A percentile compares a stretch with the other conserved stretches of the same genome.
Conservation (phyloP, 2,329 filamentous ascomycete genomes). For the Microsporum audouinii region DNA sequence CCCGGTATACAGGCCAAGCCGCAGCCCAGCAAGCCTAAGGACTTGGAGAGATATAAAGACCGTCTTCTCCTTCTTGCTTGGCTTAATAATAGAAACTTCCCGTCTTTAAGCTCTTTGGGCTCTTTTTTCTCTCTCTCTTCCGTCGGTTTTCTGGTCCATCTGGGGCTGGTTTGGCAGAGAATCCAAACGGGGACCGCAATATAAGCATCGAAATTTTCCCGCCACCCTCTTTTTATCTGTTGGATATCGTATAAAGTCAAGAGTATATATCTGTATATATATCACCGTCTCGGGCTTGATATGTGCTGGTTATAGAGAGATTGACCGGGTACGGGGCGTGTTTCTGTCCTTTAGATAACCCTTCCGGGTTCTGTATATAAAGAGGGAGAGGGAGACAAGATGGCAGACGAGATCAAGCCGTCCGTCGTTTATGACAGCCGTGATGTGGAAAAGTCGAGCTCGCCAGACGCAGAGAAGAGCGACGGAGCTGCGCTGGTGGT, state of each 20-base stretch:
- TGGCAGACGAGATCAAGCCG: not conserved
- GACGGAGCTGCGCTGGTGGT: slow-evolving; percentile 15
- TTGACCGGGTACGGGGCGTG: not conserved
- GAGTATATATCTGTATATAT: not conserved
- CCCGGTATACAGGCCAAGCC: not conserved
- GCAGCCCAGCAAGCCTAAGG: not conserved
- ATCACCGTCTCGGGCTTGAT: not conserved
- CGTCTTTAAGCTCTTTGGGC: not conserved
- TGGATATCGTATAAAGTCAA: not conserved
- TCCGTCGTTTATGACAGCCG: not conserved
- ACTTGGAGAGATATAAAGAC: not conserved
- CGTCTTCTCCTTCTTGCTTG: not conserved
- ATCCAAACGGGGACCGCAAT: not conserved
- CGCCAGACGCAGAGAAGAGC: not conserved
- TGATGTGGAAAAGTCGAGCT: slow-evolving; percentile 12
- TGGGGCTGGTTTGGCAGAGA: not conserved
- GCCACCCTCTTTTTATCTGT: not conserved
- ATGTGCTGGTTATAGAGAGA: not conserved
- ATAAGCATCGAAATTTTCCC: not conserved
- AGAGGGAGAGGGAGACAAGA: not conserved
- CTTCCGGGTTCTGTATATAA: not conserved
- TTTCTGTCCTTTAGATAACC: not conserved
- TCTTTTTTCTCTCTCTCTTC: not conserved
- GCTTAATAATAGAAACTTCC: slow-evolving; percentile 5
- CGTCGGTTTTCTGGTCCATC: not conserved